Conservation (phyloP, 2,329 filamentous ascomycete genomes). For the Sclerotinia trifoliorum region DNA sequence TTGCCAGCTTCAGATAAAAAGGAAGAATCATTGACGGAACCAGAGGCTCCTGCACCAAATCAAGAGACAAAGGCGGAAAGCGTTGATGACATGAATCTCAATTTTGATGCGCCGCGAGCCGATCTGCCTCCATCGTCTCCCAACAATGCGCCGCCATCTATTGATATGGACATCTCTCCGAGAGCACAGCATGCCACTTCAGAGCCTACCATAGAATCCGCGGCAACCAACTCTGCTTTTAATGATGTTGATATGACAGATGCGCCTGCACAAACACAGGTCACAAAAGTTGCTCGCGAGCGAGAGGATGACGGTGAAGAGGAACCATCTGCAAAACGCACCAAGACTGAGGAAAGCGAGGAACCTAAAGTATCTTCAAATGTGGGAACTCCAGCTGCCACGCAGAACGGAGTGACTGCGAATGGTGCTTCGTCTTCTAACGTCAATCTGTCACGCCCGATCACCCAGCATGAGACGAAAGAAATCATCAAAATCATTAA, state of each 20-base stretch:
- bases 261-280: constrained; percentile 36
- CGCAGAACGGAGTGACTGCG: constrained; percentile 18
- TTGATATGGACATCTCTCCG: constrained; percentile 11
- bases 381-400: constrained; percentile 29
- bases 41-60: not conserved
- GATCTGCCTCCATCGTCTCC: constrained; percentile 20
- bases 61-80: constrained; percentile 6
- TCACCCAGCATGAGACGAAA: constrained; percentile 59
- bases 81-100: constrained; percentile 19
- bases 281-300: constrained; percentile 65
- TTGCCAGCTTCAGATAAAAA: constrained; percentile 16
- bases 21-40: not conserved
- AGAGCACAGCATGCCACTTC: not conserved
- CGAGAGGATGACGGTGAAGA: constrained; percentile 70
- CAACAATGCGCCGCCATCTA: constrained; percentile 18
- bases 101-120: constrained; percentile 16
- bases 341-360: constrained; percentile 61
- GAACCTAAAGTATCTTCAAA: constrained; percentile 27
- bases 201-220: not conserved
- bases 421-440: constrained; percentile 31
- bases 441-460: constrained; percentile 31
- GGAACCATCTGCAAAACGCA: constrained; percentile 75
- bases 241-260: constrained; percentile 40
- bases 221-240: constrained; percentile 3
- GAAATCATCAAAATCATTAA: constrained; percentile 66